Conservation (phyloP, 2,329 filamentous ascomycete genomes). For the Fusarium denticulatum region DNA sequence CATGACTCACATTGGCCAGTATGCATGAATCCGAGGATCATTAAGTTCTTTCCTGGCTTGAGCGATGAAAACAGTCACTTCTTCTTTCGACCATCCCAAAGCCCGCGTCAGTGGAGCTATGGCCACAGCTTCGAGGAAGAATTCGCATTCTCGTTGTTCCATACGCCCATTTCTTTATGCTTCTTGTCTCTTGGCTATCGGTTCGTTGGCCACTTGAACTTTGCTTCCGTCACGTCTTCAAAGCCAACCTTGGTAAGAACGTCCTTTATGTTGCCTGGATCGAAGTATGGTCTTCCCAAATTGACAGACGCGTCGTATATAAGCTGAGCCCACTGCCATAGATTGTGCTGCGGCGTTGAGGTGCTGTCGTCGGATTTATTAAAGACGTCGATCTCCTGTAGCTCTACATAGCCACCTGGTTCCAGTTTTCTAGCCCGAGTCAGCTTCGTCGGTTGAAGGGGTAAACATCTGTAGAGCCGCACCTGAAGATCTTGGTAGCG, state of each 20-base stretch:
- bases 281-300: constrained; percentile 6
- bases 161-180: constrained; percentile 15
- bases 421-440: not conserved
- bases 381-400: constrained; percentile 10
- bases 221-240: not conserved
- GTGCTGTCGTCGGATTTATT: not conserved
- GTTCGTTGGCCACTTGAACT: constrained; percentile 25
- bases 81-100: constrained; percentile 14
- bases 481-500: constrained; percentile 1
- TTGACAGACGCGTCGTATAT: constrained; percentile 12
- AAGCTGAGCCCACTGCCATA: not conserved
- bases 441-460: not conserved
- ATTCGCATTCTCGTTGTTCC: constrained; percentile 18
- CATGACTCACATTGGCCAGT: constrained; percentile 31
- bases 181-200: constrained; percentile 22
- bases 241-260: constrained; percentile 7
- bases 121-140: not conserved
- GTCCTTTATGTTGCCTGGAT: not conserved
- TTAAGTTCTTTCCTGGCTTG: constrained; percentile 19
- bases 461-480: rapidly evolving
- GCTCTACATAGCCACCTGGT: constrained; percentile 14
- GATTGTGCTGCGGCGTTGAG: not conserved
- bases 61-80: constrained; percentile 11
- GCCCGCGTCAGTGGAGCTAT: constrained; percentile 16
- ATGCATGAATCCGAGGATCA: constrained; percentile 17